Evolutionary conservation across 495 filamentous ascomycete genomes (phyloP).

Genomic region (Opeltia flavorubescens): DNA sequence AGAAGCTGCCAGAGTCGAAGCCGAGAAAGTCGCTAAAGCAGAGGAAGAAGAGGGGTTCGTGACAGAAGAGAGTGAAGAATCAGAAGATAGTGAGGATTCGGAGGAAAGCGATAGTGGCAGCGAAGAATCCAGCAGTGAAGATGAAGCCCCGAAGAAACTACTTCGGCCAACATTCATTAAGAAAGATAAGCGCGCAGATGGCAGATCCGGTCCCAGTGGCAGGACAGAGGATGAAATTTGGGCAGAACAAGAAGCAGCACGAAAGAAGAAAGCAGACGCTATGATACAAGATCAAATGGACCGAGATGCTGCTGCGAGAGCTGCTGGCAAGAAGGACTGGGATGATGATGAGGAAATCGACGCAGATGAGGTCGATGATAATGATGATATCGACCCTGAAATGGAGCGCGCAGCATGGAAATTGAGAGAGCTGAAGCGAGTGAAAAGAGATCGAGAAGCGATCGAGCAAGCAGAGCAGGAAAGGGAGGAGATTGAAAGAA

Average conservation of each 20-base stretch:
- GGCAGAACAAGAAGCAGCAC: constrained; percentile 43
- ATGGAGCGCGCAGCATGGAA: constrained; percentile 91
- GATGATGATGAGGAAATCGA: constrained; percentile 65
- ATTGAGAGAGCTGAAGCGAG: constrained; percentile 72
- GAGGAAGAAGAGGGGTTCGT: constrained; percentile 64
- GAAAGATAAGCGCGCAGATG: constrained; percentile 52
- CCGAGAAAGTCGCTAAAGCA: constrained; percentile 13
- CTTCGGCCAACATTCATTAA: constrained; percentile 85
- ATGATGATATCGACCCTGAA: constrained; percentile 73
- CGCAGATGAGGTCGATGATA: constrained; percentile 62
- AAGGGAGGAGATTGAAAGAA: constrained; percentile 76
- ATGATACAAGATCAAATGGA: constrained; percentile 81
- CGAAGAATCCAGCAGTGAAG: constrained; percentile 50
- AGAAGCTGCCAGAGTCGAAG: constrained; percentile 27
- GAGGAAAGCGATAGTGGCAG: constrained; percentile 22
- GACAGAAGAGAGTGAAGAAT: constrained; percentile 42
- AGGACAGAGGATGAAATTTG: constrained; percentile 30
- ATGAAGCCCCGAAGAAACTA: constrained; percentile 63
- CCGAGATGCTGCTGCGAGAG: constrained; percentile 59
- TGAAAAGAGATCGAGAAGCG: constrained; percentile 71
- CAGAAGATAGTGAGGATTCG: constrained; percentile 32
- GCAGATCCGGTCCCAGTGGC: constrained; percentile 14
- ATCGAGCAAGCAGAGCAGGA: constrained; percentile 78
- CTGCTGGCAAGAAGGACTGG: constrained; percentile 67
- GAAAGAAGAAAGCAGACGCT: constrained; percentile 53